phyloP scores from a whole-genome alignment of 164 flowering plant species.

The Tetrastigma voinierianum region DNA sequence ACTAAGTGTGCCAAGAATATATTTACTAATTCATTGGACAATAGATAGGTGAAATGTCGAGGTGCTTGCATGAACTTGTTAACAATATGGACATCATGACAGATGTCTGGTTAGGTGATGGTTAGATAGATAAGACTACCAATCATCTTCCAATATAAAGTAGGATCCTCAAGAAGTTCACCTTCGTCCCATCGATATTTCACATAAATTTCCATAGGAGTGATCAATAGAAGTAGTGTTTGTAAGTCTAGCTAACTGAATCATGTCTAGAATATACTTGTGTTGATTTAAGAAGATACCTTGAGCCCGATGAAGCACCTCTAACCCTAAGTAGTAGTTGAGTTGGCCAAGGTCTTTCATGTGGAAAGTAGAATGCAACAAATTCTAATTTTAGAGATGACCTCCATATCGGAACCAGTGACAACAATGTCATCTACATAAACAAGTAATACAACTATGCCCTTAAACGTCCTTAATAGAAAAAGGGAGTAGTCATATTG shows the following conservation, averaged over 20 bases:
- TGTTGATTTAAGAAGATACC: neutral
- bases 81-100: no score
- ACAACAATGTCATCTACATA: no score
- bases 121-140: conserved; percentile 1
- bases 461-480: neutral
- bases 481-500: neutral
- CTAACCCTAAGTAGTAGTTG: neutral
- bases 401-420: no score
- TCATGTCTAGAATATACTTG: neutral
- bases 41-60: no score
- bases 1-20: no score
- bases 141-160: neutral
- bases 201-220: no score
- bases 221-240: neutral
- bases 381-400: neutral
- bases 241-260: neutral
- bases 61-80: no score
- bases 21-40: no score
- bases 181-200: neutral
- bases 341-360: neutral
- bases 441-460: no score
- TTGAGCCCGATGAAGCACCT: no score
- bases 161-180: neutral
- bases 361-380: neutral
- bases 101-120: no score